Evolutionary conservation across 495 filamentous ascomycete species (phyloP).

Genomic region (Penicillium nucicola): DNA sequence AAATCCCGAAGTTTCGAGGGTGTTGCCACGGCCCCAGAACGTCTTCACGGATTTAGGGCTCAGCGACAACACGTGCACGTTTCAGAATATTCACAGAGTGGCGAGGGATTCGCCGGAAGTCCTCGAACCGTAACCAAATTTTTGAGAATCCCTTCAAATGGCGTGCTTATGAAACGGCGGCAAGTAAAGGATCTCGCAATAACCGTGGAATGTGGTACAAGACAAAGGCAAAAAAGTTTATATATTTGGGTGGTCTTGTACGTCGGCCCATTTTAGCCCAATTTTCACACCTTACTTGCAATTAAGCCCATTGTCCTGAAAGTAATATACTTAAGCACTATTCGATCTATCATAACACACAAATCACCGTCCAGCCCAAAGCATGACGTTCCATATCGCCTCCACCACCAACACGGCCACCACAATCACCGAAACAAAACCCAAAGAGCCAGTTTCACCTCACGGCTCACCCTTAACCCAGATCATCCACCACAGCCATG

Average conservation of each 20-base stretch:
- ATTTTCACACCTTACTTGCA: no score
- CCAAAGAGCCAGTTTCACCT: neutral
- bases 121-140: neutral
- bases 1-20: no score
- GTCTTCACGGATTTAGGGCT: slow-evolving; percentile 1
- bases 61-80: neutral
- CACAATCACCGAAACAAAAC: neutral
- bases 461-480: slow-evolving; percentile 1
- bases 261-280: no score
- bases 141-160: neutral
- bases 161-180: neutral
- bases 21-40: no score
- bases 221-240: neutral
- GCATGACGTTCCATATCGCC: slow-evolving; percentile 12
- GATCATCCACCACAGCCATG: slow-evolving; percentile 27
- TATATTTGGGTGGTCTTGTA: no score
- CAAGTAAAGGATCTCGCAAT: neutral
- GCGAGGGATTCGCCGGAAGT: neutral
- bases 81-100: neutral
- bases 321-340: no score
- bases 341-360: no score
- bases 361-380: neutral
- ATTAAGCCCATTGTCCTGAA: no score
- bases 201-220: slow-evolving; percentile 1
- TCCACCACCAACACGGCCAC: neutral